phyloP scores from a whole-genome alignment of 352 stramenopile genomes.

The Phytophthora sp. region DNA sequence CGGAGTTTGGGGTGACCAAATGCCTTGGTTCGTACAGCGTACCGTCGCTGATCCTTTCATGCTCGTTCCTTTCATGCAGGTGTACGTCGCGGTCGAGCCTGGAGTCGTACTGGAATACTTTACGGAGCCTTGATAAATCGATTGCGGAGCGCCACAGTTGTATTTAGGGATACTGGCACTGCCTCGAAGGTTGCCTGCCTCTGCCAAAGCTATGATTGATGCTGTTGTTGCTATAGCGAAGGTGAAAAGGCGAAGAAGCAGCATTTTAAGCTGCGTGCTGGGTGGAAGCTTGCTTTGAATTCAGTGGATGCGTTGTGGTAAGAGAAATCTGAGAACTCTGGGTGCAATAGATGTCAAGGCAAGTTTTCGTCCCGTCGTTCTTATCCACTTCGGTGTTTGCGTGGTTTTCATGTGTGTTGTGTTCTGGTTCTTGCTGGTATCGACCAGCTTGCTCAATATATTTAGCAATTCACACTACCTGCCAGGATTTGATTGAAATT shows the following conservation, averaged over 20 bases:
- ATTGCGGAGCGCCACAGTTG: slow-evolving; percentile 31
- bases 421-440: slow-evolving; percentile 8
- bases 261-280: slow-evolving; percentile 6
- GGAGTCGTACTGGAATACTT: slow-evolving; percentile 43
- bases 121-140: slow-evolving; percentile 48
- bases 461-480: slow-evolving; percentile 2
- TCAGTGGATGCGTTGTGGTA: slow-evolving; percentile 8
- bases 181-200: slow-evolving; percentile 34
- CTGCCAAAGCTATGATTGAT: not conserved
- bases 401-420: not conserved
- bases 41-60: slow-evolving; percentile 38
- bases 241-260: not conserved
- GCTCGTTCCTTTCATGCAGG: slow-evolving; percentile 48
- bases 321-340: not conserved
- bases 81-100: slow-evolving; percentile 42
- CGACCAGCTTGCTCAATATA: slow-evolving; percentile 2
- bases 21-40: slow-evolving; percentile 41
- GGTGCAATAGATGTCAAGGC: too few relatives aligned
- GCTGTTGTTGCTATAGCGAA: not conserved
- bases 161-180: slow-evolving; percentile 7
- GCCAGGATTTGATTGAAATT: not conserved
- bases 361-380: slow-evolving; percentile 19
- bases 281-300: slow-evolving; percentile 5
- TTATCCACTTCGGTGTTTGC: slow-evolving; percentile 14
- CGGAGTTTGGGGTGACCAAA: slow-evolving; percentile 41